Evolutionary conservation across 352 stramenopile genomes (phyloP).

Genomic region (Globisporangium megalacanthum): DNA sequence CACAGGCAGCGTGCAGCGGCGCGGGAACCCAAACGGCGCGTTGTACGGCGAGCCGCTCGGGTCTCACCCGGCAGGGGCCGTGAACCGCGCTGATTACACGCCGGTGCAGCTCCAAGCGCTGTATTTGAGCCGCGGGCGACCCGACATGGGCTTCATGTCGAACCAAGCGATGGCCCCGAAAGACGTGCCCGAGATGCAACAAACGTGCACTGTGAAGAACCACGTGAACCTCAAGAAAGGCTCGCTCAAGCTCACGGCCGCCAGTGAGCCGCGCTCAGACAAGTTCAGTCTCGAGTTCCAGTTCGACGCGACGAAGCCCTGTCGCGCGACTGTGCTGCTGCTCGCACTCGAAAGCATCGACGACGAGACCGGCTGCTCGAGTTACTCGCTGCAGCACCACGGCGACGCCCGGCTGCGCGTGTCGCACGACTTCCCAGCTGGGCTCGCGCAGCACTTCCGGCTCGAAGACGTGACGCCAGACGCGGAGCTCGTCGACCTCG

Average conservation of each 20-base stretch:
- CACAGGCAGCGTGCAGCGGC: conserved; percentile 61
- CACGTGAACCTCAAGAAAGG: conserved; percentile 83
- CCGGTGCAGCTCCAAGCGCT: conserved; percentile 78
- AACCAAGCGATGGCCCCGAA: conserved; percentile 45
- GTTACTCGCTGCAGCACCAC: conserved; percentile 42
- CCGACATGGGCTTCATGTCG: conserved; percentile 84
- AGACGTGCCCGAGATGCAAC: conserved; percentile 75
- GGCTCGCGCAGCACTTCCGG: conserved; percentile 50
- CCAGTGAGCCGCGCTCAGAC: conserved; percentile 15
- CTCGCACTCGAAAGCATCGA: conserved; percentile 65
- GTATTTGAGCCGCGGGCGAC: conserved; percentile 68
- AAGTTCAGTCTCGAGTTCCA: conserved; percentile 56
- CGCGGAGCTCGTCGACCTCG: conserved; percentile 37
- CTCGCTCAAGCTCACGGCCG: conserved; percentile 48
- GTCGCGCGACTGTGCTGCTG: conserved; percentile 57
- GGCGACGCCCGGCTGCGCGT: conserved; percentile 29
- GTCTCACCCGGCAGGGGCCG: conserved; percentile 20
- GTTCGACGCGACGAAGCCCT: conserved; percentile 77
- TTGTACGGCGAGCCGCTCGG: conserved; percentile 65
- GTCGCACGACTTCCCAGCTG: conserved; percentile 36
- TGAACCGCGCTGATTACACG: conserved; percentile 56
- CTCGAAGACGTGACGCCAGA: conserved; percentile 17
- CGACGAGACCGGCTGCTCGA: conserved; percentile 52
- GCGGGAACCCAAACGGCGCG: conserved; percentile 20
- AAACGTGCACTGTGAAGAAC: conserved; percentile 79